Evolutionary conservation across 2,329 filamentous ascomycete genomes (phyloP), one percentile per base, ranked within the genome.

Genomic region (Lachnellula cervina): DNA sequence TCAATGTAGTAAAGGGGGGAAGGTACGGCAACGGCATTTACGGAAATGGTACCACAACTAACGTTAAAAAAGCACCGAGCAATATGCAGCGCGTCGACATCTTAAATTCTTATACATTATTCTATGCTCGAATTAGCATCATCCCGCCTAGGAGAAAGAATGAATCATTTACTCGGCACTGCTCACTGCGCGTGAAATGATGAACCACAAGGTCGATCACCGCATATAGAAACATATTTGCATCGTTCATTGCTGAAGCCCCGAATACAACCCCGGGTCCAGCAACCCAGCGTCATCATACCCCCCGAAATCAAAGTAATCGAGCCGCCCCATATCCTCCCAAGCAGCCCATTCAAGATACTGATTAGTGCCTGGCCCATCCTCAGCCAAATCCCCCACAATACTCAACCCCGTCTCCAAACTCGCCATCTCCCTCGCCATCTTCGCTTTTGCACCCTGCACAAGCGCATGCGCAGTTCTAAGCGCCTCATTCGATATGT

Each of bases 391-490:
- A 6, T 54, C 52, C 23, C 38, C 48, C 1, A 61, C 23, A 21
- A 52, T 11, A 5, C 55, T 43, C 11, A 65, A 50, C 9, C 51
- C 45, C 28, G 45, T 56, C 49, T 64, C 58, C 16, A 66, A 57
- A 25, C 17, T 48, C 43, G 59, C 53, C n/a, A 64, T 38, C 6
- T 63, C 60, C 47, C 52, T 53, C 2, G 45, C 55, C 49, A 43
- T 58, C 28, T 62, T 64, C 11, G 62, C 54, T 19, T 54, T 38
- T 9, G 60, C 61, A 32, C 49, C 58, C 42, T 61, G 49, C 2
- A 63, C 56, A 66, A 65, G 67, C 16, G 16, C 69, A 25, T 47
- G 43, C 2, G 62, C 59, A n/a, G 63, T 64, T 14, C 48, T 49
- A 14, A 66, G 46, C 8, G 64, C 60, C 38, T 66, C 64, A 9